Evolutionary conservation across 345 rosid genomes (phyloP), one percentile per base, ranked within the genome.

Genomic region (Boechera divaricarpa): DNA sequence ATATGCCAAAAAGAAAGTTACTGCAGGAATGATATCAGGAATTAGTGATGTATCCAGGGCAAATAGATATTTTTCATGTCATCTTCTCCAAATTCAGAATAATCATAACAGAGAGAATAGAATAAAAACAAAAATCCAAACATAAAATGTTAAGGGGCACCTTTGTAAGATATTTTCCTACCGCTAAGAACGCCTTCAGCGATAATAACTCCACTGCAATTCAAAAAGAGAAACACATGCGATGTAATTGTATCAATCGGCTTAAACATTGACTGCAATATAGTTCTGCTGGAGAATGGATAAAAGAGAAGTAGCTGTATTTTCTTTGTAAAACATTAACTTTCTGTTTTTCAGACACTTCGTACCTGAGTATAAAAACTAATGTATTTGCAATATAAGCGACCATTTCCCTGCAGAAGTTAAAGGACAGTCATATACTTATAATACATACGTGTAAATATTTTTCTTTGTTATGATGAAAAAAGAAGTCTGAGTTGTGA

Each of bases 321-420:
- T 4, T 42, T 13, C 7, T 44, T 59, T 32, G 67, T 7, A 61
- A 60, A 59, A 60, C 29, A n/a, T 49, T 12, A 7, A 39, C 41
- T 49, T 51, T 61, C 15, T 4, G 39, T 26, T 12, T 58, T 70
- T 15, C 35, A 45, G 44, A 70, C 18, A 53, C 85, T 77, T 70
- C 42, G 4, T 81, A 95, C 99, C 99, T 95, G 78, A 95, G 85
- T 73, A 88, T 87, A 82, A 92, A 95, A 65, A 95, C 88, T 66
- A 92, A 75, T 31, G 98, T 91, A 84, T 95, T 95, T 63, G 98
- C 99, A 82, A 92, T 88, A 73, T 95, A 92, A 33, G 97, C 90
- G 59, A 88, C 88, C 98, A 95, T 95, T 86, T 88, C 97, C 99
- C 99, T 95, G 84, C 70, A 77, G 11, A 63, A 77, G 56, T 26